Base-by-base conservation (phyloP, 345 rosid genomes). In the Citrus hindsii region DNA sequence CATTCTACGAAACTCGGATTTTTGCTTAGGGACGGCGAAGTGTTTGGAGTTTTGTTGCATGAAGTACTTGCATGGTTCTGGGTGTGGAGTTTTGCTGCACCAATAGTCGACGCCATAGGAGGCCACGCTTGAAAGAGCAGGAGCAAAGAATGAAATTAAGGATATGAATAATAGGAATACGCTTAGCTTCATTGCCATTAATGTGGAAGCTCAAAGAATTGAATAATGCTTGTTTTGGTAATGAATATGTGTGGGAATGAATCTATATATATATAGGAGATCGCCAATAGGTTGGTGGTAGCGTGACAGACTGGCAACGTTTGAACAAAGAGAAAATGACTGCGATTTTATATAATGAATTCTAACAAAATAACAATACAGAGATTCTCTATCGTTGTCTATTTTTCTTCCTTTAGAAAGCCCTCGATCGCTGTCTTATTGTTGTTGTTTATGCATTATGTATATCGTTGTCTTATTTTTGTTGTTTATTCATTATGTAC, bases 21-120 rank as follows among this genome's bases (percentile, higher is more conserved):
- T 84, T 0, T 77, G 75, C 8, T 79, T 88, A 9, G 92, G 91
- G 8, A 79, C 48, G 8, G 79, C 59, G 32, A 66, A 75, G 78
- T 55, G 77, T 16, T 63, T 74, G 66, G 80, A 70, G 24, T 80
- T 76, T 71, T 75, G 84, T 32, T 72, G 80, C 79, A 84, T 78
- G 82, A 86, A 86, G 76, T 86, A 84, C 53, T 88, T 90, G 87
- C 98, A 92, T 61, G 92, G 86, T 10, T 86, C 84, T 9, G 93
- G 92, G 79, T 92, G 46, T 53, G 98, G 97, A 67, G 96, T 91
- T 80, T 88, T 81, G 84, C 78, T 68, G 83, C 98, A 94, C 96
- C 94, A 92, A 78, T 81, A 84, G 75, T 84, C 82, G 61, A 92
- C 82, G 51, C 74, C 77, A 46, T 67, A 10, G n/a, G 81, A 65